Evolutionary conservation across 805 yeast species (phyloP).

Genomic region (Grigorovia jiainica): DNA sequence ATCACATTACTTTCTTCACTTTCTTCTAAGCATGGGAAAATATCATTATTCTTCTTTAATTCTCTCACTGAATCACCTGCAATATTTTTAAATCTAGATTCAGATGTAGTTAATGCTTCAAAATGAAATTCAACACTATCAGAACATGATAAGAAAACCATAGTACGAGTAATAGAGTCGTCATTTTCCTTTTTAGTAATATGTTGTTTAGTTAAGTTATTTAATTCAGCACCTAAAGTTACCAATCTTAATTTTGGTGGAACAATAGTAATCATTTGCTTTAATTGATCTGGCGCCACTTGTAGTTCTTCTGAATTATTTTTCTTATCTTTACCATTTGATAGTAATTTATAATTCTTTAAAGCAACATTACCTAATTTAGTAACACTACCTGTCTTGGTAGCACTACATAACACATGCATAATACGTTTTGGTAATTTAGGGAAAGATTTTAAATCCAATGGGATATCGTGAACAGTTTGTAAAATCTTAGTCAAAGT

Average conservation of each 20-base stretch:
- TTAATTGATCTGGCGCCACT: slow-evolving; percentile 82
- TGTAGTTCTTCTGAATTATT: slow-evolving; percentile 45
- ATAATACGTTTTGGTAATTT: slow-evolving; percentile 61
- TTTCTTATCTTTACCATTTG: slow-evolving; percentile 23
- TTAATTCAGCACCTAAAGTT: slow-evolving; percentile 59
- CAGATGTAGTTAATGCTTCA: slow-evolving; percentile 48
- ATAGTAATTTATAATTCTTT: slow-evolving; percentile 62
- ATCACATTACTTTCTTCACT: slow-evolving; percentile 34
- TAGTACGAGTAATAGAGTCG: slow-evolving; percentile 40
- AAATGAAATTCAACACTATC: slow-evolving; percentile 96
- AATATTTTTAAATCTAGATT: slow-evolving; percentile 35
- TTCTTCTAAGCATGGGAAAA: slow-evolving; percentile 27
- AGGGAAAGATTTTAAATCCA: slow-evolving; percentile 35
- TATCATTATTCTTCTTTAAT: slow-evolving; percentile 20
- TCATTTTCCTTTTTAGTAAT: slow-evolving; percentile 9
- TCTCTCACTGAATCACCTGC: slow-evolving; percentile 29
- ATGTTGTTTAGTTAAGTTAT: slow-evolving; percentile 33
- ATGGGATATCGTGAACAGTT: slow-evolving; percentile 40
- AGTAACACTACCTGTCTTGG: slow-evolving; percentile 72
- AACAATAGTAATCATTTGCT: slow-evolving; percentile 70
- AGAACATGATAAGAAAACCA: slow-evolving; percentile 87
- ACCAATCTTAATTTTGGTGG: slow-evolving; percentile 91
- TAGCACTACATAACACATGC: slow-evolving; percentile 88
- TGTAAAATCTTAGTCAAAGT: slow-evolving; percentile 69
- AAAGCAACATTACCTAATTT: slow-evolving; percentile 73